Evolutionary conservation across 2,329 filamentous ascomycete genomes (phyloP), one percentile per base, ranked within the genome.

Genomic region (Colletotrichum sansevieriae): DNA sequence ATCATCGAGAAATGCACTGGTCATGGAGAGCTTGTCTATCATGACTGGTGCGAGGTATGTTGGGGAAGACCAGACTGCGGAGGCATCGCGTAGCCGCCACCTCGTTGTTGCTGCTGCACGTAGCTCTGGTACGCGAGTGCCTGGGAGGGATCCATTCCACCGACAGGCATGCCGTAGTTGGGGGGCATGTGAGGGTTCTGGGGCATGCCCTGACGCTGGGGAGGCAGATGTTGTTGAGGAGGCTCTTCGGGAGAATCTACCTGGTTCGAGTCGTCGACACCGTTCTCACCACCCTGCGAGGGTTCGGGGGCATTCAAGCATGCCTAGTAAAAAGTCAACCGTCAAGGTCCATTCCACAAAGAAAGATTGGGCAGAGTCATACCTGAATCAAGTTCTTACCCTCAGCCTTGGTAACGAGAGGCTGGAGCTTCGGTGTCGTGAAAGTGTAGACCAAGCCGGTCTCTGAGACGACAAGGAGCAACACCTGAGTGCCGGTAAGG

Each of bases 321-420:
- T 59, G 96, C 95, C 95, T 98, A 75, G 49, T n/a, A 13, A 13
- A 37, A 8, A 37, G 43, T 65, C 11, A 69, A 46, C 9, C n/a
- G 9, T 18, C 25, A 20, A 15, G 5, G 11, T 25, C n/a, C 25
- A 7, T 6, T 3, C 7, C 15, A n/a, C 1, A 12, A 29, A 33
- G 20, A 9, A n/a, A 25, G 11, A 33, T n/a, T 11, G 37, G 41
- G 51, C 33, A 10, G 25, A 54, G 76, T 11, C 89, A 73, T 88
- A 98, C 96, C 90, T 99, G 96, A 74, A 99, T 98, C 73, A 99
- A 85, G 80, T 99, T 99, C 89, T 99, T 99, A 84, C 96, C 96
- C 83, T 98, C 96, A 18, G 96, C 92, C 85, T 98, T 98, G 72
- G 96, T 99, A 74, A 98, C 96, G 62, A 99, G 90, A 71, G 96